Evolutionary conservation across 192 early-diverging fungal genomes (phyloP), one percentile per base, ranked within the genome.

Genomic region (Paraglomus occultum): DNA sequence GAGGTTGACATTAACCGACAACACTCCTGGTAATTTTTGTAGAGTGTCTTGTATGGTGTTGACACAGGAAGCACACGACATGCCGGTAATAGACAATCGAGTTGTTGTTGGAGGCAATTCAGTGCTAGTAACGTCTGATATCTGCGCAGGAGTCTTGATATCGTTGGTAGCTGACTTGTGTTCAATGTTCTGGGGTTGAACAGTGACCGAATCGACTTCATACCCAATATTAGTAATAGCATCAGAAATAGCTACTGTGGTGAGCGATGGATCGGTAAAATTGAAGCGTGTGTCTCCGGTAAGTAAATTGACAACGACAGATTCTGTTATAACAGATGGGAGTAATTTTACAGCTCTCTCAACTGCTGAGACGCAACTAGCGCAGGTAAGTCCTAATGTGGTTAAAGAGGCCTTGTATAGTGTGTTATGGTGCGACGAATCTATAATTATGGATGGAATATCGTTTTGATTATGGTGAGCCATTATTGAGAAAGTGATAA

Each of bases 1-100:
- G 0, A 85, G 67, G 15, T 88, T 86, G 51, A 84, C 81, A 49
- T 83, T 77, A 38, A 77, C 80, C 8, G 74, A 74, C n/a, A 43
- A 40, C 10, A 88, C 78, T 20, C 82, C 82, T 22, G 71, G 57
- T 6, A 82, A 69, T 6, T 76, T 63, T 48, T 72, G 63, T 48
- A 85, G 11, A 2, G 75, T 52, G 11, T 65, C 64, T 73, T 91
- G 85, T 59, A 97, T 87, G 6, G 87, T 76, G 15, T 78, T 79
- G 12, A 95, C 91, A 77, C 95, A 97, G 12, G 92, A 90, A 1
- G 88, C 86, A 47, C 94, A 97, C 0, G 92, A 91, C 89, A 97
- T 93, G 1, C 95, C 95, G 44, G 79, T 77, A 40, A 95, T 76
- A 15, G 69, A 58, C 2, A 80, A 57, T 2, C 63, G 62, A 17